Evolutionary conservation across 352 stramenopile species (phyloP).

Genomic region (Elongisporangium undulatum): DNA sequence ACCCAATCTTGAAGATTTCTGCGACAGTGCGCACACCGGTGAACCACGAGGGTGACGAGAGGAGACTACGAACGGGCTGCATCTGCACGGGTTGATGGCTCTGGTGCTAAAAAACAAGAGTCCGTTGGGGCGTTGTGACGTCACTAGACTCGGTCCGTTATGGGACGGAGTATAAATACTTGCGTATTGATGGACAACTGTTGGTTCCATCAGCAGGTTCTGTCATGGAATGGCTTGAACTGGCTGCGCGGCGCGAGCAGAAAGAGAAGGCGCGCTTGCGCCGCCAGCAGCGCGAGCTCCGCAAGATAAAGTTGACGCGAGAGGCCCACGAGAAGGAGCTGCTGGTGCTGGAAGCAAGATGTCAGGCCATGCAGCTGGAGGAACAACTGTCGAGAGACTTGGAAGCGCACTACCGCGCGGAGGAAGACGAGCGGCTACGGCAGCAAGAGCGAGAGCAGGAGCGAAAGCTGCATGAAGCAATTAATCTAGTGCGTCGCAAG

Average conservation of each 20-base stretch:
- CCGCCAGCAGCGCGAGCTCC: constrained; percentile 44
- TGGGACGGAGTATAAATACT: not conserved
- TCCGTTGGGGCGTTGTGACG: not conserved
- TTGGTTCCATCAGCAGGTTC: not conserved
- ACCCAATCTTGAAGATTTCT: not conserved
- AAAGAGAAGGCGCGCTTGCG: constrained; percentile 37
- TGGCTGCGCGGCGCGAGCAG: constrained; percentile 40
- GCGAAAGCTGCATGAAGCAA: constrained; percentile 22
- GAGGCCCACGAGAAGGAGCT: constrained; percentile 28
- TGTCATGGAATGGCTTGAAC: constrained; percentile 41
- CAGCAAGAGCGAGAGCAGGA: constrained; percentile 36
- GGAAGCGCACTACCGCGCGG: constrained; percentile 19
- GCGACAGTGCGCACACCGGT: not conserved
- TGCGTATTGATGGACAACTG: not conserved
- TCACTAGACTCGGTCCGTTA: not conserved
- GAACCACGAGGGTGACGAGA: not conserved
- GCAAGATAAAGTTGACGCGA: constrained; percentile 19
- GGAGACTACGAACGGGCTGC: not conserved
- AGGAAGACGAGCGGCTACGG: constrained; percentile 14
- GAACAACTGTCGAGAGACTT: constrained; percentile 43
- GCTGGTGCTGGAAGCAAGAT: constrained; percentile 19
- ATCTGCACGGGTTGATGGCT: not conserved
- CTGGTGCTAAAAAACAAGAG: not conserved
- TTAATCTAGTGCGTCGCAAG: constrained; percentile 17
- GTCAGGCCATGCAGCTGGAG: constrained; percentile 48